A percentile compares a stretch with the other conserved stretches of the same genome.
Conservation (phyloP, 257 asterid species). For the Solanum etuberosum region DNA sequence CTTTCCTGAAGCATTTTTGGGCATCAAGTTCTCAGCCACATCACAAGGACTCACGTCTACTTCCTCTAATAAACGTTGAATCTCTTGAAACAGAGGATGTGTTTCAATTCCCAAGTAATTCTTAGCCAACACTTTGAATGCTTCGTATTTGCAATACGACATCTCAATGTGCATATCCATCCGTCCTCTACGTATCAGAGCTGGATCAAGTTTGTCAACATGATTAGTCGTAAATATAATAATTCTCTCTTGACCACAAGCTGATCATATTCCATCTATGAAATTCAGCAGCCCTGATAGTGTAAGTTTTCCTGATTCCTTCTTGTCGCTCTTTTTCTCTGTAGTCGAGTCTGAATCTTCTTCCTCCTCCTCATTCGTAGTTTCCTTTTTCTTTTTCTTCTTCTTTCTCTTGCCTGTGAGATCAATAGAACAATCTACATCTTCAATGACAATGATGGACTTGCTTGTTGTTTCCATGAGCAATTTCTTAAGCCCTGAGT, state of each 20-base stretch:
- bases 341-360: background rate
- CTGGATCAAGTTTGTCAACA: background rate
- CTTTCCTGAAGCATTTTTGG: background rate
- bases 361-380: background rate
- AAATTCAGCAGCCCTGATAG: background rate
- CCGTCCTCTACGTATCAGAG: background rate
- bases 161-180: background rate
- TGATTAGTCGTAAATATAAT: background rate
- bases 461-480: background rate
- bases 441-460: background rate
- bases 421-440: background rate
- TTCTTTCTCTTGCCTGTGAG: background rate
- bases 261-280: background rate
- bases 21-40: slow-evolving; percentile 1
- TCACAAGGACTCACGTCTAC: background rate
- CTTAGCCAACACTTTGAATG: background rate
- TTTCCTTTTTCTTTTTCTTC: background rate
- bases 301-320: background rate
- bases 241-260: background rate
- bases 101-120: slow-evolving; percentile 2
- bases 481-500: background rate
- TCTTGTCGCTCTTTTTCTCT: background rate
- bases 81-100: background rate
- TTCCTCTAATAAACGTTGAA: background rate
- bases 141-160: background rate